These are phyloP conservation scores for Ensete ventricosum DNA, from an alignment of 176 grass and related monocot species.

Conservation along the genomic window DNA sequence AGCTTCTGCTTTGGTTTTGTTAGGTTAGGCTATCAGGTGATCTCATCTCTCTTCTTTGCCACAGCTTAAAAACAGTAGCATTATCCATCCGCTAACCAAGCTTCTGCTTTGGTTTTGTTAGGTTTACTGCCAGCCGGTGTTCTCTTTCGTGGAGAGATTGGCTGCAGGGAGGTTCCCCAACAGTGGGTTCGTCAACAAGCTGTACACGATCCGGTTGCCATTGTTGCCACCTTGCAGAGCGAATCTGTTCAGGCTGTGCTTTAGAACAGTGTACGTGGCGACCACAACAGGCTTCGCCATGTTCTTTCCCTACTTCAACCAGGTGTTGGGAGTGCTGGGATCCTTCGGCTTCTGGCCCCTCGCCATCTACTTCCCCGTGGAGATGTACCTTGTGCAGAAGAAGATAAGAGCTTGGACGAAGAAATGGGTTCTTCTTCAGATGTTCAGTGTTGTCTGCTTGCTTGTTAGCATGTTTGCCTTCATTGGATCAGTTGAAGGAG, in stretches of 20 bases:
- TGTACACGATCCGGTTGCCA: conserved; percentile 35
- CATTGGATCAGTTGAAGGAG: conserved; percentile 54
- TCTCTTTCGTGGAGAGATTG: background rate
- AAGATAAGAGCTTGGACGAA: conserved; percentile 38
- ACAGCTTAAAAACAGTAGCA: too few species aligned
- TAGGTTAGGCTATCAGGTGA: conserved; percentile 48
- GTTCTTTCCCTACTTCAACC: conserved; percentile 69
- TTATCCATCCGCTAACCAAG: background rate
- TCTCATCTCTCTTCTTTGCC: too few species aligned
- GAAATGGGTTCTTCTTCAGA: conserved; percentile 44
- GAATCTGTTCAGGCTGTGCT: conserved; percentile 52
- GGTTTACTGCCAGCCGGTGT: conserved; percentile 15
- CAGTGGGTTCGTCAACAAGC: conserved; percentile 50
- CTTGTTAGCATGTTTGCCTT: conserved; percentile 57
- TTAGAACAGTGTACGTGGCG: conserved; percentile 56
- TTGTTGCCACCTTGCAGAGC: conserved; percentile 33
- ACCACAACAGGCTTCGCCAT: conserved; percentile 50
- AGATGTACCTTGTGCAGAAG: conserved; percentile 80
- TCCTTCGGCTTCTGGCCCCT: conserved; percentile 69
- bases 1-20: background rate
- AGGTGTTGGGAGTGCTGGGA: conserved; percentile 60
- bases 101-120: background rate
- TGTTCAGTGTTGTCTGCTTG: conserved; percentile 49
- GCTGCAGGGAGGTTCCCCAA: background rate
- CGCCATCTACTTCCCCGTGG: conserved; percentile 75